Base-by-base conservation (phyloP, 2,329 filamentous ascomycete genomes). In the Ascochyta koolunga region DNA sequence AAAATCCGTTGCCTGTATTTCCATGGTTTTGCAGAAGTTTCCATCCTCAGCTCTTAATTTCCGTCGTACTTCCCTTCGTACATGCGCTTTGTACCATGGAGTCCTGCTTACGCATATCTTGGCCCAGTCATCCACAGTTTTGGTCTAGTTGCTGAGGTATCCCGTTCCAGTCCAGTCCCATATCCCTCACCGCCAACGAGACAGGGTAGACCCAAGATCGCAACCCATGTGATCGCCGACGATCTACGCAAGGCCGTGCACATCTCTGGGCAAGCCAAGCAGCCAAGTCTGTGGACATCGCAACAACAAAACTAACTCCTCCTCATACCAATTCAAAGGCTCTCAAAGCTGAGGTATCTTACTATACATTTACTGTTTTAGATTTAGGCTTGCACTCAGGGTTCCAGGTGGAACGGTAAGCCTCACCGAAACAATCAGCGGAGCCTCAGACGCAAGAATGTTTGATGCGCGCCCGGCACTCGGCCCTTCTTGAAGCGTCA, bases 181-280 rank as follows among this genome's bases (percentile, higher is more conserved):
- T 54, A n/a, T 5, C 9, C 22, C 19, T 44, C 44, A 49, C 51
- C 51, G 51, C 45, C 51, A 54, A 29, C 27, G 36, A 22, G 22
- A 21, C 42, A 11, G 22, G 21, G 13, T 40, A 21, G 35, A 36
- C 8, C 40, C 21, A 35, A 35, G 38, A 48, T 43, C 22, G 27
- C 18, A 6, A 49, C 31, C 45, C 45, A 39, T 44, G 45, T 49
- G 51, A 54, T 54, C 51, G 40, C n/a, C 40, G 35, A 15, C 27
- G 45, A 54, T 54, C 51, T 49, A 40, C 45, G 51, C 44, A 54
- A 54, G 45, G 51, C 44, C 44, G 51, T 45, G 51, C 37, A 35
- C 27, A 41, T 29, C 29, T 47, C 45, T 54, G 35, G 45, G 51
- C 51, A 45, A 52, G 51, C 51, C 51, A 54, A 54, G 51, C 39